phyloP scores from a whole-genome alignment of 2,329 filamentous ascomycete genomes.

The Colletotrichum tofieldiae region DNA sequence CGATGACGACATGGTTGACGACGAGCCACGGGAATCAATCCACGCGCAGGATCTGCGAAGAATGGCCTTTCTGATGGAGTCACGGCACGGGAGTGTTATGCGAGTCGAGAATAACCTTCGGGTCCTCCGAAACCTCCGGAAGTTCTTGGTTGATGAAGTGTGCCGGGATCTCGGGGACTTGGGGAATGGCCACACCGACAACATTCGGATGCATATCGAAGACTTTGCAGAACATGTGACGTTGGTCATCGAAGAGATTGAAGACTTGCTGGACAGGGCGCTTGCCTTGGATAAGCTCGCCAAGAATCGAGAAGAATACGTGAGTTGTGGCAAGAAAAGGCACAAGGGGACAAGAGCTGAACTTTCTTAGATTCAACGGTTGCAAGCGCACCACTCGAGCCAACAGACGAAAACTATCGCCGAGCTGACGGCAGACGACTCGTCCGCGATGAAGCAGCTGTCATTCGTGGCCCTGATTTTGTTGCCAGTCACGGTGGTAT shows the following conservation, averaged over 20 bases:
- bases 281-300: constrained; percentile 32
- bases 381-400: constrained; percentile 35
- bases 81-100: constrained; percentile 19
- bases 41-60: constrained; percentile 27
- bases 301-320: constrained; percentile 36
- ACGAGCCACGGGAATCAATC: constrained; percentile 13
- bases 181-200: background rate
- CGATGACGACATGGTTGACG: constrained; percentile 2
- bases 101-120: constrained; percentile 26
- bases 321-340: background rate
- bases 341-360: background rate
- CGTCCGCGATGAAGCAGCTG: constrained; percentile 36
- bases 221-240: constrained; percentile 9
- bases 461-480: constrained; percentile 34
- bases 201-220: constrained; percentile 17
- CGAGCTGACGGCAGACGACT: constrained; percentile 33
- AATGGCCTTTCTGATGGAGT: constrained; percentile 35
- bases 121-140: constrained; percentile 27
- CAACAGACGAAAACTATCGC: constrained; percentile 34
- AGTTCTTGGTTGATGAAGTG: constrained; percentile 16
- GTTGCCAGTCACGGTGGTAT: constrained; percentile 36
- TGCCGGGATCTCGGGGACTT: background rate
- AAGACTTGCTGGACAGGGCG: constrained; percentile 27
- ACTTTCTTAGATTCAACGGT: constrained; percentile 30
- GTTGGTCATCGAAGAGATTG: constrained; percentile 17